These are phyloP conservation scores for Amylostereum chailletii DNA, from an alignment of 1,284 basidiomycete genomes.

Conservation along the genomic window DNA sequence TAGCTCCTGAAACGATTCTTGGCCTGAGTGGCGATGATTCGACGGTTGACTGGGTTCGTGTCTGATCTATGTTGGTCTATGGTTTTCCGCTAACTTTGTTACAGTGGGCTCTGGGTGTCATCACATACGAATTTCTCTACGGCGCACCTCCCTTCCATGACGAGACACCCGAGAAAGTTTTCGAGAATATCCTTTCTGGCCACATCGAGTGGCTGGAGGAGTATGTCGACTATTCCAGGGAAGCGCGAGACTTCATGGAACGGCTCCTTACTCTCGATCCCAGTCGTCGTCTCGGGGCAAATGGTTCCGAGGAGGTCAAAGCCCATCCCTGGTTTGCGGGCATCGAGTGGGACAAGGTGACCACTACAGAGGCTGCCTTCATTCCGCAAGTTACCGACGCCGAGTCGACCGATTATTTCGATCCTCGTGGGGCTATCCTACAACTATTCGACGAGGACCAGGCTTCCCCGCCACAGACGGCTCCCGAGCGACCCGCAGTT, in stretches of 20 bases:
- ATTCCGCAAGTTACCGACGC: conserved; percentile 94
- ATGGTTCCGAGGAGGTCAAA: conserved; percentile 92
- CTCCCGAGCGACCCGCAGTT: conserved; percentile 24
- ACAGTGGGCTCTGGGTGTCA: conserved; percentile 96
- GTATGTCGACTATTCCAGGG: conserved; percentile 78
- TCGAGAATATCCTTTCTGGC: conserved; percentile 97
- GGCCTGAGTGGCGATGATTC: conserved; percentile 94
- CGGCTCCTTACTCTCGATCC: conserved; percentile 82
- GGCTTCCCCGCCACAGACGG: conserved; percentile 39
- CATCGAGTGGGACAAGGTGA: conserved; percentile 91
- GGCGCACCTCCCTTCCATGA: conserved; percentile 98
- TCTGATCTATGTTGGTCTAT: conserved; percentile 9
- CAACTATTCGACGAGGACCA: conserved; percentile 83
- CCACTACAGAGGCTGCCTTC: conserved; percentile 85
- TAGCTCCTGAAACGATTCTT: conserved; percentile 94
- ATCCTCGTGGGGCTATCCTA: conserved; percentile 85
- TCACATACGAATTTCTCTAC: conserved; percentile 97
- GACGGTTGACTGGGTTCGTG: conserved; percentile 89
- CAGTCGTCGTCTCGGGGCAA: conserved; percentile 71
- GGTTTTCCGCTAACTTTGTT: conserved; percentile 9
- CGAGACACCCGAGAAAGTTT: conserved; percentile 93
- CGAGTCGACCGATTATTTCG: conserved; percentile 99
- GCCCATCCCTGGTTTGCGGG: conserved; percentile 85
- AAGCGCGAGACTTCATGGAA: conserved; percentile 90
- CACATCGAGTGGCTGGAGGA: conserved; percentile 96